Conservation (phyloP, 805 yeast species). For the Pichia exigua region DNA sequence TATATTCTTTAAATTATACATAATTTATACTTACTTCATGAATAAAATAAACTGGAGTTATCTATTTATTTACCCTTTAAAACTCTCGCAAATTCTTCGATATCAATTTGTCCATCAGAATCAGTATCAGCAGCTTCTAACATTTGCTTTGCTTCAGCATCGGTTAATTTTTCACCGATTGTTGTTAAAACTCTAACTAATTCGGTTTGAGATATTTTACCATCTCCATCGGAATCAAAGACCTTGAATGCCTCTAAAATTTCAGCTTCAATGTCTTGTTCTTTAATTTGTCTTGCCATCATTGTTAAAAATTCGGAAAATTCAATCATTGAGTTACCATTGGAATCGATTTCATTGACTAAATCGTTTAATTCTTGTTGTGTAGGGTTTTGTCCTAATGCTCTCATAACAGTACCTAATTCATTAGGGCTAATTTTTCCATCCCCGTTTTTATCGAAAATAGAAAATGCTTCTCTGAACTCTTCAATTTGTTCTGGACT, state of each 20-base stretch:
- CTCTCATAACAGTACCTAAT: constrained; percentile 97
- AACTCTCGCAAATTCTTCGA: constrained; percentile 90
- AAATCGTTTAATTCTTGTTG: constrained; percentile 94
- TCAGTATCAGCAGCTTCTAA: constrained; percentile 90
- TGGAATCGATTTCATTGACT: constrained; percentile 95
- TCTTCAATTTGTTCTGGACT: constrained; percentile 96
- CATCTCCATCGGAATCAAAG: constrained; percentile 94
- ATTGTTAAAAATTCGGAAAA: constrained; percentile 76
- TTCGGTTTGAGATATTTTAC: constrained; percentile 93
- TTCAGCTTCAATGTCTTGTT: constrained; percentile 95
- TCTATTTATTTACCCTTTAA: constrained; percentile 57
- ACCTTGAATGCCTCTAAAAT: constrained; percentile 97
- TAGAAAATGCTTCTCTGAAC: constrained; percentile 95
- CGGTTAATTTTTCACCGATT: constrained; percentile 93
- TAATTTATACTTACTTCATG: background rate
- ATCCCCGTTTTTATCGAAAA: constrained; percentile 94
- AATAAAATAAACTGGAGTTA: background rate
- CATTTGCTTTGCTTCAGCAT: constrained; percentile 97
- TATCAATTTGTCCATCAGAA: constrained; percentile 95
- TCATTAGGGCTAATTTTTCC: constrained; percentile 95
- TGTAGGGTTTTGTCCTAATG: constrained; percentile 95
- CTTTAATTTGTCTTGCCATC: constrained; percentile 92
- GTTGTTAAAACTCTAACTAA: constrained; percentile 94
- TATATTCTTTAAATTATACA: background rate
- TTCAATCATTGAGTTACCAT: constrained; percentile 86